A percentile compares a stretch with the other conserved stretches of the same genome.
phyloP scores from a whole-genome alignment of 257 asterid genomes.

The Solanum virginianum region DNA sequence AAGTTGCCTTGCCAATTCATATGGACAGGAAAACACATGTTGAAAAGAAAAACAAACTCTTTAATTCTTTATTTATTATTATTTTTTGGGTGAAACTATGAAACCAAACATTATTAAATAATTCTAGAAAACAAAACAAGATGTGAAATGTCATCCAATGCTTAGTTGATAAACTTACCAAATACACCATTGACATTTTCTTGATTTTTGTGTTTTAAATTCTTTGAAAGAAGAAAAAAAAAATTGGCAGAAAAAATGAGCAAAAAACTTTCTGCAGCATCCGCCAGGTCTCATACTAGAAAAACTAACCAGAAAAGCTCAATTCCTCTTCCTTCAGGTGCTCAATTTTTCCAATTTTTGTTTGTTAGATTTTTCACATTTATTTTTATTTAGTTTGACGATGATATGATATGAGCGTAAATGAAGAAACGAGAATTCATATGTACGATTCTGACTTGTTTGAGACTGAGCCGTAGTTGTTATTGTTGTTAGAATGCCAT shows the following conservation, averaged over 20 bases:
- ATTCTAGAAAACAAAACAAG: not conserved
- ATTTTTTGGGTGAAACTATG: not conserved
- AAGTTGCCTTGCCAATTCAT: not conserved
- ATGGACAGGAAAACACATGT: not conserved
- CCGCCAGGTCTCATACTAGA: conserved; percentile 82
- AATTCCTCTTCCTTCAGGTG: conserved; percentile 34
- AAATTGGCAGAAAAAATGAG: conserved; percentile 49
- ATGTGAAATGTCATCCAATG: not conserved
- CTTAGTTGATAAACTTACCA: not conserved
- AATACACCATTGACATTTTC: not conserved
- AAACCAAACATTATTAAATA: not conserved
- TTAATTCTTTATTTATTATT: not conserved
- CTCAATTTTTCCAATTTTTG: not conserved
- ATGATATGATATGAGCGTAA: not conserved
- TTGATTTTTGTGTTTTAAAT: not conserved
- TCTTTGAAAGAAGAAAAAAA: not conserved
- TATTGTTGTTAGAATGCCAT: not conserved
- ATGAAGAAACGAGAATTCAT: not conserved
- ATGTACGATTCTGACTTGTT: fast-evolving
- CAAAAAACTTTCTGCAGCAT: conserved; percentile 61
- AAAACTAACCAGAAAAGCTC: conserved; percentile 31
- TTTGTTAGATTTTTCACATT: not conserved
- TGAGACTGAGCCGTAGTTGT: not conserved
- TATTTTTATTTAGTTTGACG: not conserved
- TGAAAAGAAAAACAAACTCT: not conserved